Conservation (phyloP, 2,329 filamentous ascomycete genomes). For the Penicillium sp. region DNA sequence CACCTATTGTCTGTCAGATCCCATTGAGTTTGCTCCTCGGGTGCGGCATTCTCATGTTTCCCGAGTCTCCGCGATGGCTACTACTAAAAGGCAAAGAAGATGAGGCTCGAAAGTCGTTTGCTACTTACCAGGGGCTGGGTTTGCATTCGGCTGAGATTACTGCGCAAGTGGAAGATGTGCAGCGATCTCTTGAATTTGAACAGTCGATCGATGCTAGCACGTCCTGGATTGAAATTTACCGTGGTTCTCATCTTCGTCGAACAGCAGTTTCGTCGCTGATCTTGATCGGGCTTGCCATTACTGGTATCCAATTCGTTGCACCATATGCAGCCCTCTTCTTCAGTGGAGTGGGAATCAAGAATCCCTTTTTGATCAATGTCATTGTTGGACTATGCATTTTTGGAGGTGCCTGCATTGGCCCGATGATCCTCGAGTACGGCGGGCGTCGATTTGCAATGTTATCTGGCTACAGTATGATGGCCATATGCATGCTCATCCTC, state of each 20-base stretch:
- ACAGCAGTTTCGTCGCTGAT: constrained; percentile 16
- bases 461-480: constrained; percentile 19
- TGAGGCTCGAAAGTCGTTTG: constrained; percentile 10
- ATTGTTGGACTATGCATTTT: constrained; percentile 16
- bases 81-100: constrained; percentile 8
- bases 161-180: constrained; percentile 17
- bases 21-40: constrained; percentile 18
- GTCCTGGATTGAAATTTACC: constrained; percentile 21
- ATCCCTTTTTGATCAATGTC: constrained; percentile 19
- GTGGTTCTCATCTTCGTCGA: constrained; percentile 13
- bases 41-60: constrained; percentile 12
- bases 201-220: constrained; percentile 3
- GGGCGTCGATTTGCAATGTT: constrained; percentile 20
- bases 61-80: constrained; percentile 19
- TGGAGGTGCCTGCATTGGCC: constrained; percentile 12
- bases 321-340: constrained; percentile 16
- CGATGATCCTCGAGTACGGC: constrained; percentile 20
- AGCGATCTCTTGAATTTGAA: constrained; percentile 18
- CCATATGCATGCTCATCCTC: constrained; percentile 22
- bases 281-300: constrained; percentile 20
- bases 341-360: constrained; percentile 19
- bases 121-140: constrained; percentile 4
- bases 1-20: constrained; percentile 23
- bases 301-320: constrained; percentile 22
- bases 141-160: constrained; percentile 13